Evolutionary conservation across 495 filamentous ascomycete species (phyloP), one percentile per base, ranked within the genome.

Genomic region (Penicillium alfredii): DNA sequence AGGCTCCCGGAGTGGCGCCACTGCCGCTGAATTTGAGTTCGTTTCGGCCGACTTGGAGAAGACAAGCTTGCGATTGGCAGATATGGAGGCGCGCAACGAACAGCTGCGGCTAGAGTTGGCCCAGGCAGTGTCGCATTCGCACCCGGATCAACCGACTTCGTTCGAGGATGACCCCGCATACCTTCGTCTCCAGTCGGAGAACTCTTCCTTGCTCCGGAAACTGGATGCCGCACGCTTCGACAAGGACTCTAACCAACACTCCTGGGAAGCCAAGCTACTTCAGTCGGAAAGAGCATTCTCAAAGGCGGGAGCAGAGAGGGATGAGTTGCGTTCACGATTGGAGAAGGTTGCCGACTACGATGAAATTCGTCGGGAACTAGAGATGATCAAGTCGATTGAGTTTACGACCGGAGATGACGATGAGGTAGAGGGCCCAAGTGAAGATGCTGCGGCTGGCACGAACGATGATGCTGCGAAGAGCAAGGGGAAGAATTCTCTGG

Each of bases 351-450:
- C 81, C 45, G 93, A 99, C 56, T 99, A 99, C 51, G 87, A 94
- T 22, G 88, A 96, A 42, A 81, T 98, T 29, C 94, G 92, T 55
- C 81, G 88, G 37, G 93, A 98, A 60, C 72, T 98, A 15, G 92
- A 97, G 47, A 88, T 98, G 30, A 75, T 98, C 47, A 94, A 82
- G 79, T 92, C 89, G 46, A 94, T 98, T 43, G 92, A 98, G 55
- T 95, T 98, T 51, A 80, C 89, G 0, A 85, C 86, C 0, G 86
- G 85, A 6, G 88, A 94, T 44, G 87, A 94, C 43, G 87, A 92
- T 14, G 82, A 84, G 4, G 55, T 38, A 13, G 57, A 47, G 3
- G 60, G 63, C 22, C 30, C 48, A 26, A 45, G 33, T 9, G 50
- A 64, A n/a, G 55, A 58, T 8, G 40, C 52, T 10, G 37, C 34